Evolutionary conservation across 345 rosid species (phyloP).

Genomic region (Aethionema arabicum): DNA sequence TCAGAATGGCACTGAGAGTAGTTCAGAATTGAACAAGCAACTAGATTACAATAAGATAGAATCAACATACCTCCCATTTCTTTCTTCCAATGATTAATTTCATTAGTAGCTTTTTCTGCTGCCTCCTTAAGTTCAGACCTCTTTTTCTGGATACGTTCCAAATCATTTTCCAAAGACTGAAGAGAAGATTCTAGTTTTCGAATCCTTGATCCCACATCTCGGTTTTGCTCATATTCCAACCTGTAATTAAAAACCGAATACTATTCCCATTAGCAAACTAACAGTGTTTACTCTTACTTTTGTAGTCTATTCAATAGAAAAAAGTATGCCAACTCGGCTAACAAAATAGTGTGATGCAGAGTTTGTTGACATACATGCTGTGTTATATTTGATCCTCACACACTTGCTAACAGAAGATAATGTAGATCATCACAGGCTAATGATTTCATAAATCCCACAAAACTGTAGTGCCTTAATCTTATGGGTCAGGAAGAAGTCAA

Average conservation of each 20-base stretch:
- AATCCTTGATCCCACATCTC: conserved; percentile 83
- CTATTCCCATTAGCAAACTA: conserved; percentile 9
- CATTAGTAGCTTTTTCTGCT: conserved; percentile 56
- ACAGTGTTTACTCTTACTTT: conserved; percentile 3
- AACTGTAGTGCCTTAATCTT: conserved; percentile 22
- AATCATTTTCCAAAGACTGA: conserved; percentile 58
- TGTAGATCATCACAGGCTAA: conserved; percentile 16
- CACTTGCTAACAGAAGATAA: conserved; percentile 19
- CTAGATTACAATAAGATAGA: conserved; percentile 11
- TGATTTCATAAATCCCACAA: conserved; percentile 19
- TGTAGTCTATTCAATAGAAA: conserved; percentile 4
- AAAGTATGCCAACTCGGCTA: conserved; percentile 25
- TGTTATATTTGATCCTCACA: conserved; percentile 11
- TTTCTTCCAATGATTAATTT: conserved; percentile 68
- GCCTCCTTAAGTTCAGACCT: conserved; percentile 66
- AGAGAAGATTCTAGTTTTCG: conserved; percentile 77
- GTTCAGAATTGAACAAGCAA: conserved; percentile 11
- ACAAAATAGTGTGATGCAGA: conserved; percentile 13
- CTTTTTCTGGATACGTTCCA: conserved; percentile 54
- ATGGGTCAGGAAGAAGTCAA: conserved; percentile 9
- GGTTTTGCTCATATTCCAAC: conserved; percentile 91
- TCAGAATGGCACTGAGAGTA: conserved; percentile 18
- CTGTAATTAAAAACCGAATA: conserved; percentile 41
- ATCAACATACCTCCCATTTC: conserved; percentile 66
- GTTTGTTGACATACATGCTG: conserved; percentile 19